Base-by-base conservation (phyloP, 192 early-diverging fungal species). In the Pilaira anomala region DNA sequence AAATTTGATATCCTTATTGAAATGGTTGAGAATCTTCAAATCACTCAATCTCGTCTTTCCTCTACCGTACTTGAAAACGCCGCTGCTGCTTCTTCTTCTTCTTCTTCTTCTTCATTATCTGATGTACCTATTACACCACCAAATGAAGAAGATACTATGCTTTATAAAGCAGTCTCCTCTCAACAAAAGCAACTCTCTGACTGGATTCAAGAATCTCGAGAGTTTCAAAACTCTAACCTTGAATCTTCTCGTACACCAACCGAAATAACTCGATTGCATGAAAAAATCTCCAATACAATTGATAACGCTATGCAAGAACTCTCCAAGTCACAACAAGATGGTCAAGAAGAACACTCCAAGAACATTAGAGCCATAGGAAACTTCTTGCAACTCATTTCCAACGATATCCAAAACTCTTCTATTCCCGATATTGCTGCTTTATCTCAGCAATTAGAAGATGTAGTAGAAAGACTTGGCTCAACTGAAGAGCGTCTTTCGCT, bases 1-100 rank as follows among this genome's bases (percentile, higher is more conserved):
- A 69, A 69, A 50, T 69, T 69, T 51, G 68, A 69, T 29, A 40
- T 56, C 3, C 26, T 69, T 13, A 63, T 63, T 45, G 53, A 63
- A 40, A 57, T 69, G 33, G 53, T 69, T 18, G 68, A 59, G 41
- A 69, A 54, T 7, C 11, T 69, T 8, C 68, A 69, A 45, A 8
- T 65, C 6, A 40, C 41, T 21, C 63, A 65, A 13, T 26, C 41
- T 33, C 53, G 30, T 2, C 41, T 63, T 28, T 63, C 56, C 41
- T 22, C 56, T 24, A 39, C 13, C 33, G 18, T 33, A 24, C n/a
- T 3, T 1, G 53, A 30, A 30, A 55, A 36, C 28, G 16, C 33
- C 11, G 6, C 33, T 36, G 6, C 30, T 4, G 16, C 33, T 36
- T 36, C 33, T 36, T 36, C 30, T 4, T 33, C 33, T 36, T 36